phyloP scores from a whole-genome alignment of 73 alveolate species.

The Symbiodinium pilosum region DNA sequence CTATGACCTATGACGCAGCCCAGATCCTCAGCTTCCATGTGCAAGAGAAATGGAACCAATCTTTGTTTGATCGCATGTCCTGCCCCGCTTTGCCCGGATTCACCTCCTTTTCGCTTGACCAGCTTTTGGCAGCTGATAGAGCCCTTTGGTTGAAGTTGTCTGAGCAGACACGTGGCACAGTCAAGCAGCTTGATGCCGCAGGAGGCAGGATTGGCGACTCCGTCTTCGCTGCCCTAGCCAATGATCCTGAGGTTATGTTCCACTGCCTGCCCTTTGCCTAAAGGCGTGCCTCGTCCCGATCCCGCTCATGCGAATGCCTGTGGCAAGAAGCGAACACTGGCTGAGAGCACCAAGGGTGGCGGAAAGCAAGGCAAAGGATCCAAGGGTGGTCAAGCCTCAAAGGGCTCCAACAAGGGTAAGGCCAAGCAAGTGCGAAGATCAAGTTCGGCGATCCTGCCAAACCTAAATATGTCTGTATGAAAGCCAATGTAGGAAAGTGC shows the following conservation, averaged over 20 bases:
- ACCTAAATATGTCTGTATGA: constrained; percentile 10
- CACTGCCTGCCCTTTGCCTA: not conserved
- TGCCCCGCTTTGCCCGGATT: not conserved
- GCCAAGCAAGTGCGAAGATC: not conserved
- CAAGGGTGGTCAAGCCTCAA: not conserved
- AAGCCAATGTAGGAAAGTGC: not conserved
- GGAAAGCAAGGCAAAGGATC: not conserved
- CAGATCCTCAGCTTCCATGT: not conserved
- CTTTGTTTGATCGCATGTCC: not conserved
- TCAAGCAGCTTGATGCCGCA: not conserved
- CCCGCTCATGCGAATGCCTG: not conserved
- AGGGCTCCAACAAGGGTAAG: not conserved
- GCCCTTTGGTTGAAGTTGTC: not conserved
- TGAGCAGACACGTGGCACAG: not conserved
- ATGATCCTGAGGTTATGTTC: not conserved
- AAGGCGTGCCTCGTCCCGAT: not conserved
- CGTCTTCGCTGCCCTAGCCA: not conserved
- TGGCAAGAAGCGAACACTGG: too few species aligned
- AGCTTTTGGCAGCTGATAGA: not conserved
- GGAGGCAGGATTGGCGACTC: not conserved
- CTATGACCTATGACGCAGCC: constrained; percentile 24
- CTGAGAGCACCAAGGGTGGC: not conserved
- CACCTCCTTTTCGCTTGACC: not conserved
- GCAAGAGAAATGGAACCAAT: not conserved
- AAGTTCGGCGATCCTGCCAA: too few species aligned